Evolutionary conservation across 2,329 filamentous ascomycete species (phyloP).

Genomic region (Hypoxylon sp.): DNA sequence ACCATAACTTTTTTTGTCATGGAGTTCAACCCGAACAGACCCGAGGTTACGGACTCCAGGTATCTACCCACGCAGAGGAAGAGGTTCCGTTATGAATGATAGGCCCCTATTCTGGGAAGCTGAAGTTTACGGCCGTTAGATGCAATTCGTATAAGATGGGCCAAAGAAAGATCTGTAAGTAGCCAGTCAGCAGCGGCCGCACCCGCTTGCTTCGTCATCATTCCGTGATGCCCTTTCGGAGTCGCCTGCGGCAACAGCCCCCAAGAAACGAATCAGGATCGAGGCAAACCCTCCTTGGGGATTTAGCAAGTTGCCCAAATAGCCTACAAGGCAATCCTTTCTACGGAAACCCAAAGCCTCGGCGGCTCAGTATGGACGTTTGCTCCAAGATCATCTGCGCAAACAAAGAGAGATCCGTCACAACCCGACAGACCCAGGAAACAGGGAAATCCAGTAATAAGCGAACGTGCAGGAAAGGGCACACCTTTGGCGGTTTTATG

Average conservation of each 20-base stretch:
- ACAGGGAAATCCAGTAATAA: slow-evolving; percentile 18
- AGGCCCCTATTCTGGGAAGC: slow-evolving; percentile 5
- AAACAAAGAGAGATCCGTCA: slow-evolving; percentile 16
- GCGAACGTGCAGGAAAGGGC: not conserved
- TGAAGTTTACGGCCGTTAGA: slow-evolving; percentile 39
- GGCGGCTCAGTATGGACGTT: slow-evolving; percentile 19
- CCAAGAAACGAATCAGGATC: slow-evolving; percentile 24
- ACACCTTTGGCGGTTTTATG: not conserved
- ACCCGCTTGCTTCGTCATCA: slow-evolving; percentile 30
- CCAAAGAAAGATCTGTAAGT: slow-evolving; percentile 24
- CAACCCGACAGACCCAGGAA: not conserved
- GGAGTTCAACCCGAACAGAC: slow-evolving; percentile 6
- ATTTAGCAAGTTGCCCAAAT: slow-evolving; percentile 11
- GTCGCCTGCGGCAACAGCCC: slow-evolving; percentile 8
- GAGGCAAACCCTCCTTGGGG: slow-evolving; percentile 16
- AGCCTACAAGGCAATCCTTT: slow-evolving; percentile 27
- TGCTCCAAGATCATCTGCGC: slow-evolving; percentile 32
- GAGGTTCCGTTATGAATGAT: slow-evolving; percentile 9
- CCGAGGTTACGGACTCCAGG: not conserved
- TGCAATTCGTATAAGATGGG: slow-evolving; percentile 20
- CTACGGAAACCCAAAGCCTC: not conserved
- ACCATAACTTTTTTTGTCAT: slow-evolving; percentile 9
- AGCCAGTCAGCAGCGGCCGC: slow-evolving; percentile 22
- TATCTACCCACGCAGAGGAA: not conserved
- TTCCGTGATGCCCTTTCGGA: slow-evolving; percentile 14